These are phyloP conservation scores for Actinomortierella ambigua DNA, from an alignment of 371 early-diverging fungal genomes.

Conservation along the genomic window DNA sequence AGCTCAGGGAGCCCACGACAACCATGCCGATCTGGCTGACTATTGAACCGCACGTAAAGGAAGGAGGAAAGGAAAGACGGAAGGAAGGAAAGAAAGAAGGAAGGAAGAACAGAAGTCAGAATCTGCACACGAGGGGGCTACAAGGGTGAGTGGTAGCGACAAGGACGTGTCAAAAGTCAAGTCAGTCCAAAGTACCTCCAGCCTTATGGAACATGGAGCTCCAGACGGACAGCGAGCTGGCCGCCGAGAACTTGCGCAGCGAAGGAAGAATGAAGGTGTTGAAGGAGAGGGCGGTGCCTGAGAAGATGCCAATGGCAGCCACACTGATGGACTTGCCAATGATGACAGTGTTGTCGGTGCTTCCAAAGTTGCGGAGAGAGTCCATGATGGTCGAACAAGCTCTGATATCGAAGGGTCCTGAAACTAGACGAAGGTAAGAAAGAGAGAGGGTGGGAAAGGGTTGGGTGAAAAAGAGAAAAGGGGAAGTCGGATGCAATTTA, in stretches of 20 bases:
- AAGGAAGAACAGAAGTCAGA: no score
- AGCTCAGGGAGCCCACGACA: slow-evolving; percentile 9
- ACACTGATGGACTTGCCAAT: slow-evolving; percentile 37
- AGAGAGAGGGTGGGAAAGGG: background rate
- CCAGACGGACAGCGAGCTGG: slow-evolving; percentile 39
- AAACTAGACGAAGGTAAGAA: background rate
- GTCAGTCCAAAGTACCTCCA: slow-evolving; percentile 10
- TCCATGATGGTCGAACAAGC: background rate
- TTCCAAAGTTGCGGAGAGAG: background rate
- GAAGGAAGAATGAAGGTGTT: slow-evolving; percentile 38
- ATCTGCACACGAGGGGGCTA: no score
- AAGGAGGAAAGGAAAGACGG: background rate
- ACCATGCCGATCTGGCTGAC: slow-evolving; percentile 14
- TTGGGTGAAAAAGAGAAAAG: slow-evolving; percentile 8
- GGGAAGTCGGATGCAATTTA: slow-evolving; percentile 1
- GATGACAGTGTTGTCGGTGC: slow-evolving; percentile 27
- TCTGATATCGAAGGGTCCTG: background rate
- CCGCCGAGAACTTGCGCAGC: slow-evolving; percentile 40
- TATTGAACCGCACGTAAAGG: slow-evolving; percentile 1
- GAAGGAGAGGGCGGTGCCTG: slow-evolving; percentile 36
- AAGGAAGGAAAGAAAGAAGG: background rate
- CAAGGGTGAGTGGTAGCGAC: no score
- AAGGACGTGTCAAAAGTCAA: no score
- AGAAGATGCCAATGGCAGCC: slow-evolving; percentile 34
- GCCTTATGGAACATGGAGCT: slow-evolving; percentile 12